phyloP scores from a whole-genome alignment of 148 eudicot genomes.

The Chenopodium album region DNA sequence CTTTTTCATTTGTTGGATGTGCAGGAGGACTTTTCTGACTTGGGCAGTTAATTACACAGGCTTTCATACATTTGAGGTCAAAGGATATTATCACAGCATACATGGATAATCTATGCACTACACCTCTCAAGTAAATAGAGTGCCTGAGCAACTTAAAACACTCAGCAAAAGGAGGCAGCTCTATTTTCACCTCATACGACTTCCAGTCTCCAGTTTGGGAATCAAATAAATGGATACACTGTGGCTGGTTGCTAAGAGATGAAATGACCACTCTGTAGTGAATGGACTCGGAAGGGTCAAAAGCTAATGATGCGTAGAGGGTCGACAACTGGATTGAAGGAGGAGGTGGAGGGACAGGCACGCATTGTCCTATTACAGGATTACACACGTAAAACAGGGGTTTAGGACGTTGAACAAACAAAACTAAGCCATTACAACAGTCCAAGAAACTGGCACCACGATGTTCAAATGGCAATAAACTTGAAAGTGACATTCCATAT shows the following conservation, averaged over 20 bases:
- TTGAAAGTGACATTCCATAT: neutral
- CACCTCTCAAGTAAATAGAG: neutral
- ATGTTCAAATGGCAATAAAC: neutral
- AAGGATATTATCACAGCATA: neutral
- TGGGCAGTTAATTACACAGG: constrained; percentile 4
- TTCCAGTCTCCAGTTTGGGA: constrained; percentile 1
- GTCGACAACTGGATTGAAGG: neutral
- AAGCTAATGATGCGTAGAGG: constrained; percentile 10
- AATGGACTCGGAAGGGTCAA: constrained; percentile 15
- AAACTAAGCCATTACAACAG: constrained; percentile 9
- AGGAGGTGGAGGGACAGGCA: neutral
- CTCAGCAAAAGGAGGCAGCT: neutral
- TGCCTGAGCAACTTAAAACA: constrained; percentile 7
- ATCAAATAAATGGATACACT: neutral
- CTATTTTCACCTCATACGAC: constrained; percentile 1
- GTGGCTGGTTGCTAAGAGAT: neutral
- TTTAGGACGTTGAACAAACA: constrained; percentile 9
- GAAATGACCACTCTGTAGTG: neutral
- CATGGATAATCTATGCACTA: constrained; percentile 11
- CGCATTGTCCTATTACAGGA: constrained; percentile 8
- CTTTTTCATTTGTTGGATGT: neutral
- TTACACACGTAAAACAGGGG: constrained; percentile 10
- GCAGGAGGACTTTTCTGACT: neutral
- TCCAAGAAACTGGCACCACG: neutral
- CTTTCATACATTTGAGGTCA: constrained; percentile 2